phyloP scores from a whole-genome alignment of 2,329 filamentous ascomycete genomes.

The Teratosphaeria gauchensis region DNA sequence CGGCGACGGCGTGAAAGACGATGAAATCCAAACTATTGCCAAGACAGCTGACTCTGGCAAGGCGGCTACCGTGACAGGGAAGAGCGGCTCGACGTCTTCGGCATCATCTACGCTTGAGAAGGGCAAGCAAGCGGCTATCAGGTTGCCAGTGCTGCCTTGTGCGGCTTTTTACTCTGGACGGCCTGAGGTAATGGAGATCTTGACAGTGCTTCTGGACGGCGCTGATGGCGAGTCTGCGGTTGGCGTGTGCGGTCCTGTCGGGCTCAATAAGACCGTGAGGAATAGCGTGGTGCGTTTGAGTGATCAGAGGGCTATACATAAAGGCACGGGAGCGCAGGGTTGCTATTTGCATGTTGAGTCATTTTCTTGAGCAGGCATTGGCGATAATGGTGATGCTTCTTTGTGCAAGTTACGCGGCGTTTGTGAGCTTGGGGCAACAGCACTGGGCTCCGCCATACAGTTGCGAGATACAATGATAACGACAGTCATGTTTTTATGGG shows the following conservation, averaged over 20 bases:
- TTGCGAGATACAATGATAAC: not conserved
- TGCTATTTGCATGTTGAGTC: conserved; percentile 15
- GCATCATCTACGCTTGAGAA: not conserved
- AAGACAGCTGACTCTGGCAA: not conserved
- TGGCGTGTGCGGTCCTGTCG: conserved; percentile 15
- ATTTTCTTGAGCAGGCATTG: conserved; percentile 8
- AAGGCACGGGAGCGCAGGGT: conserved; percentile 17
- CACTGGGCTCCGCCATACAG: not conserved
- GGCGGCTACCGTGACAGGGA: not conserved
- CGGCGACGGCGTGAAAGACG: conserved; percentile 1
- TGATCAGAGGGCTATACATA: conserved; percentile 18
- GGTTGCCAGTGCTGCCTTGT: conserved; percentile 10
- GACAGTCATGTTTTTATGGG: not conserved
- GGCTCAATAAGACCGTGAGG: conserved; percentile 13
- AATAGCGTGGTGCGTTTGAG: conserved; percentile 12
- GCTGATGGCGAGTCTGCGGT: conserved; percentile 17
- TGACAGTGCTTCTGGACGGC: conserved; percentile 12
- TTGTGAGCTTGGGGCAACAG: not conserved
- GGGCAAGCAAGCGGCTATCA: not conserved
- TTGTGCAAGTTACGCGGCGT: not conserved
- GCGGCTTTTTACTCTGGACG: conserved; percentile 17
- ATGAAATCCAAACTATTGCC: conserved; percentile 3
- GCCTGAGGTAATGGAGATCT: conserved; percentile 9
- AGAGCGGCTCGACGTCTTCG: not conserved
- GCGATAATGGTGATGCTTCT: not conserved